Evolutionary conservation across 192 early-diverging fungal genomes (phyloP), one percentile per base, ranked within the genome.

Genomic region (Entomortierella lignicola): DNA sequence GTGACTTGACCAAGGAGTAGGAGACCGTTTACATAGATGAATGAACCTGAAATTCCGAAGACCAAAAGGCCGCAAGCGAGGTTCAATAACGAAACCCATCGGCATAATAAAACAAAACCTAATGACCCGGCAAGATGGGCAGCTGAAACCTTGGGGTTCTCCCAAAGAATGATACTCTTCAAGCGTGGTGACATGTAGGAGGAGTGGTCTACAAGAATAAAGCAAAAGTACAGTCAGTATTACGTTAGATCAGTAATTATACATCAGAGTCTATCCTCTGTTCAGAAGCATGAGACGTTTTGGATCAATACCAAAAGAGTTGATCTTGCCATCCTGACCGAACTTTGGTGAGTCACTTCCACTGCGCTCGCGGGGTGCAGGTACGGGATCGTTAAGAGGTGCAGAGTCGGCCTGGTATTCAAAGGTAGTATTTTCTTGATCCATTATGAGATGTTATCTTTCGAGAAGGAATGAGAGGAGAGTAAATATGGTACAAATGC

Each of bases 81-180:
- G 63, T 79, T 79, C 53, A 79, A 47, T 34, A 79, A 42, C 18
- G 66, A 69, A 37, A 79, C 68, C 75, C 75, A 79, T 59, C 75
- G 75, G 63, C 75, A 79, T 42, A 69, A 27, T 8, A 70, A 60
- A 20, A 79, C 63, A 20, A 70, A 5, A 5, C 41, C 41, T 20
- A 79, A n/a, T 6, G 75, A 68, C 8, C 39, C 41, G 11, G 47
- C 75, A 2, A 79, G 52, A 31, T 65, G 67, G 12, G 52, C 66
- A 13, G 55, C 75, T 0, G 75, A 79, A 25, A 69, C 23, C 2
- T 39, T 13, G 4, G 75, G 75, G 1, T 66, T 69, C 52, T 79
- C 75, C 75, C 75, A 79, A 1, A 79, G 42, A 4, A 79, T 53
- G 10, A 79, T 59, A 41, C 75, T 79, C 43, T 39, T 51, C 41